Percentiles rank a stretch among this genome's conserved stretches.
These are phyloP conservation scores for Sarcomyxa edulis DNA, from an alignment of 768 basidiomycete species.

Conservation along the genomic window DNA sequence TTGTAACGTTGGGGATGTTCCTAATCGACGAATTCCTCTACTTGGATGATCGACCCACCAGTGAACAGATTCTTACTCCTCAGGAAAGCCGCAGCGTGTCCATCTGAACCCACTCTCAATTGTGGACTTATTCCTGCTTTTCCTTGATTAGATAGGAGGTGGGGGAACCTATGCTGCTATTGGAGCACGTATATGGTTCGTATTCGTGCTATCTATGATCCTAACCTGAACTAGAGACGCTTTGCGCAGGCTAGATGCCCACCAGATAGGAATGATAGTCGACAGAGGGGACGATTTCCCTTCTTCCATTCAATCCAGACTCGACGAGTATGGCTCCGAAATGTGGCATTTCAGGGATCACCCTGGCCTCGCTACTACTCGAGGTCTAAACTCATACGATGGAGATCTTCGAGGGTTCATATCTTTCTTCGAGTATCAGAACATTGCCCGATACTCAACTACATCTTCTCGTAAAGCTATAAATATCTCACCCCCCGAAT, in stretches of 20 bases:
- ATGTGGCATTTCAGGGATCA: slow-evolving; percentile 79
- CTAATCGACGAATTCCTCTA: slow-evolving; percentile 82
- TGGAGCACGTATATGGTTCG: slow-evolving; percentile 77
- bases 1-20: slow-evolving; percentile 83
- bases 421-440: neutral
- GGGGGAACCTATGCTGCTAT: slow-evolving; percentile 81
- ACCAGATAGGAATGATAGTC: slow-evolving; percentile 74
- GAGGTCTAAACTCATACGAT: slow-evolving; percentile 67
- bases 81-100: slow-evolving; percentile 48
- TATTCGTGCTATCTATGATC: neutral
- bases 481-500: slow-evolving; percentile 70
- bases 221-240: neutral
- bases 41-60: slow-evolving; percentile 43
- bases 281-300: slow-evolving; percentile 82
- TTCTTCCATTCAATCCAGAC: slow-evolving; percentile 40
- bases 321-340: slow-evolving; percentile 59
- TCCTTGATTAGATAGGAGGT: slow-evolving; percentile 65
- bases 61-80: slow-evolving; percentile 35
- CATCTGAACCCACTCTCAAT: neutral
- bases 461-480: slow-evolving; percentile 44
- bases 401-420: slow-evolving; percentile 68
- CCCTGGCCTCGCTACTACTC: slow-evolving; percentile 51
- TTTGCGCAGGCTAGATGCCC: slow-evolving; percentile 54
- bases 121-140: neutral
- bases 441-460: neutral